phyloP scores from a whole-genome alignment of 192 early-diverging fungal genomes.

The Entomortierella beljakovae region DNA sequence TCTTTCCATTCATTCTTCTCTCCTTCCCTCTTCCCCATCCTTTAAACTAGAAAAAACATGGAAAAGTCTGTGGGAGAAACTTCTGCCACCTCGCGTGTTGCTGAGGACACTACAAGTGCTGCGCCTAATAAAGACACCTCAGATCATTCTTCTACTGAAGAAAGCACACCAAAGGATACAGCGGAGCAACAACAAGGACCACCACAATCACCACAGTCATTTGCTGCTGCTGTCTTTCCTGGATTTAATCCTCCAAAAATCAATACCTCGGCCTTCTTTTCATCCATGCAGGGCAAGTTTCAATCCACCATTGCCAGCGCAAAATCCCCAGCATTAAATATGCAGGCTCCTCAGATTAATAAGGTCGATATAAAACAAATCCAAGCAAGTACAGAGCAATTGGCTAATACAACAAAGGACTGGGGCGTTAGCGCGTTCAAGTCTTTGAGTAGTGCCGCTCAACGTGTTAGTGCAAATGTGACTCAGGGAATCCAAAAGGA shows the following conservation, averaged over 20 bases:
- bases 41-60: background rate
- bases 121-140: background rate
- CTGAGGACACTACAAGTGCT: background rate
- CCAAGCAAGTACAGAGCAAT: constrained; percentile 40
- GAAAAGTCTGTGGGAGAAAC: background rate
- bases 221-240: constrained; percentile 32
- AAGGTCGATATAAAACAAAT: constrained; percentile 40
- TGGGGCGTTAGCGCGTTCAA: constrained; percentile 51
- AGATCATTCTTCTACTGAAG: background rate
- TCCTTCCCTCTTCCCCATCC: too few relatives aligned
- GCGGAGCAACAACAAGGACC: background rate
- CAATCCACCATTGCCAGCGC: constrained; percentile 30
- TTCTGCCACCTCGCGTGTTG: background rate
- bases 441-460: constrained; percentile 38
- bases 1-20: too few relatives aligned
- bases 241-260: constrained; percentile 42
- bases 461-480: constrained; percentile 44
- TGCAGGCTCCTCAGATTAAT: constrained; percentile 28
- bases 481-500: constrained; percentile 59
- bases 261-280: constrained; percentile 45
- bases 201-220: constrained; percentile 21
- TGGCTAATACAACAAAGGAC: constrained; percentile 47
- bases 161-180: background rate
- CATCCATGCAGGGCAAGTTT: constrained; percentile 46
- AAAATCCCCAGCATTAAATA: constrained; percentile 17